Evolutionary conservation across 1,284 basidiomycete species (phyloP), one percentile per base, ranked within the genome.

Genomic region (Omphalotus olearius): DNA sequence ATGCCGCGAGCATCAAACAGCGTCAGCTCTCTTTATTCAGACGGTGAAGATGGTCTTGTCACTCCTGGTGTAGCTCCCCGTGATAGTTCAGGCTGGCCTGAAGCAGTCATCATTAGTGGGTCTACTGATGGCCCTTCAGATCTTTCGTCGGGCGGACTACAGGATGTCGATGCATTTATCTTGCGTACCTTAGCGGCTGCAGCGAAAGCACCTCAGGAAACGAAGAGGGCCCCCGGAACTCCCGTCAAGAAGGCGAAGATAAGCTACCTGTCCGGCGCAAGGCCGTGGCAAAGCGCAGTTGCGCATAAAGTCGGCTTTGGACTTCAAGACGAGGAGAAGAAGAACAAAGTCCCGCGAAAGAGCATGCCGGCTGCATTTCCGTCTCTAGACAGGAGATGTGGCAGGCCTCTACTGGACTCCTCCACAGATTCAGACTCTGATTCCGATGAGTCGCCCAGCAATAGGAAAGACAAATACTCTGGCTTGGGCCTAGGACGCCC

Each of bases 281-380:
- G 87, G 9, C 85, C 83, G 3, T 89, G 87, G 86, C 87, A 88
- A 64, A 88, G 86, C 61, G 86, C 87, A 2, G 75, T 89, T 11
- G 75, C 85, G 6, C 66, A 73, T 57, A 88, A 85, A 66, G 80
- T 88, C 50, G 84, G 81, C 0, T 73, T 80, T 51, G 72, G 76
- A 45, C 80, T 83, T 55, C 80, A 76, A n/a, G 64, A 70, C 47
- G 72, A 72, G 23, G 64, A 67, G 35, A 33, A 9, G 65, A 76
- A 76, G 57, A 69, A 68, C 55, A 80, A 76, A 59, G 67, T 60
- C 7, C 85, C 85, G 14, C 72, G 87, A 47, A 84, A 89, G 71
- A 89, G 86, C 55, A 60, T 90, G 44, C 88, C 87, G 25, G 82
- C 85, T 38, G 83, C 77, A 11, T 85, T 89, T 60, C 75, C 78